Evolutionary conservation across 1,139 yeast genomes (phyloP).

Genomic region (Starmera stellimalicola): DNA sequence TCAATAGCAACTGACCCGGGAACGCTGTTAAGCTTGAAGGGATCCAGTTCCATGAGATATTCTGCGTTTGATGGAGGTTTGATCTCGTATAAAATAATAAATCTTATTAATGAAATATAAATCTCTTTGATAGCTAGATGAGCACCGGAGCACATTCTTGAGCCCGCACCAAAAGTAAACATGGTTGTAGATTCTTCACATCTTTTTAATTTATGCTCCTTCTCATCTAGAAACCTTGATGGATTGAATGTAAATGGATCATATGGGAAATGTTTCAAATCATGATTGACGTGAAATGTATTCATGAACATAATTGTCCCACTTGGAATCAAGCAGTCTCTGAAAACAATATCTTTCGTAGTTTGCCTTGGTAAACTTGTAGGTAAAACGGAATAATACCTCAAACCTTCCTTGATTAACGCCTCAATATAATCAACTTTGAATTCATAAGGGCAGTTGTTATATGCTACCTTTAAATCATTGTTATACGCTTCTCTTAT

Average conservation of each 20-base stretch:
- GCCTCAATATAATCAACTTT: conserved; percentile 45
- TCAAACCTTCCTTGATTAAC: conserved; percentile 49
- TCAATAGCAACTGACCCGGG: conserved; percentile 55
- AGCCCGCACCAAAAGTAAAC: conserved; percentile 62
- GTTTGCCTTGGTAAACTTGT: conserved; percentile 56
- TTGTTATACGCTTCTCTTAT: conserved; percentile 21
- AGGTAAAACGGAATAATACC: conserved; percentile 60
- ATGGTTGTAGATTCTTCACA: conserved; percentile 29
- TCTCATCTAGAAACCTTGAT: conserved; percentile 41
- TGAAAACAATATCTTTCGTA: conserved; percentile 36
- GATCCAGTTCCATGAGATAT: conserved; percentile 35
- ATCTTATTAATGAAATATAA: conserved; percentile 35
- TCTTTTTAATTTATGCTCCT: conserved; percentile 11
- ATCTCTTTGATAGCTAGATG: conserved; percentile 54
- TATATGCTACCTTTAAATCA: conserved; percentile 42
- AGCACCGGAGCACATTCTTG: conserved; percentile 61
- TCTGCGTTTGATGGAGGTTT: conserved; percentile 27
- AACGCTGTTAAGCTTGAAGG: conserved; percentile 36
- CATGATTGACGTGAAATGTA: conserved; percentile 66
- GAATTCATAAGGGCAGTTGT: conserved; percentile 26
- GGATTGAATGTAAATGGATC: conserved; percentile 49
- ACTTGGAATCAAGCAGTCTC: conserved; percentile 36
- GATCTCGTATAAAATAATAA: conserved; percentile 31
- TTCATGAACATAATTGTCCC: conserved; percentile 56
- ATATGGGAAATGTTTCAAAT: conserved; percentile 30